Evolutionary conservation across 2,329 filamentous ascomycete species (phyloP).

Genomic region (Didymosphaeria variabile): DNA sequence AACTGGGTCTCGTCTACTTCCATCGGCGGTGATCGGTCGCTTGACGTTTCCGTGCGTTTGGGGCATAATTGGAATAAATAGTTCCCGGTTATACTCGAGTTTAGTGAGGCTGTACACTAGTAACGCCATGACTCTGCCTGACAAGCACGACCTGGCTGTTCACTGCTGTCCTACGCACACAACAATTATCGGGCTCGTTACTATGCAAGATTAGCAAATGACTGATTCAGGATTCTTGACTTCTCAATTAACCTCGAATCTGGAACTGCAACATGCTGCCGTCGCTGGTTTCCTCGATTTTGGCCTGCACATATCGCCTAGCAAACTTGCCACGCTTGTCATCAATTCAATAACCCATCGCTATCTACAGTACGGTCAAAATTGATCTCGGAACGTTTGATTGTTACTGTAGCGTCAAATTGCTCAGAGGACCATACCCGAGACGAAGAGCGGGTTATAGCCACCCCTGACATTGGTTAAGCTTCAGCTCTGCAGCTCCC

Average conservation of each 20-base stretch:
- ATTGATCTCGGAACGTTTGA: background rate
- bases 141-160: constrained; percentile 4
- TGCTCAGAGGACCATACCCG: background rate
- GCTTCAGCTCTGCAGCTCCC: constrained; percentile 1
- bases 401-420: background rate
- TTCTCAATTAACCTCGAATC: background rate
- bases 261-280: background rate
- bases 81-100: background rate
- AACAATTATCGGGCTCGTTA: background rate
- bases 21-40: background rate
- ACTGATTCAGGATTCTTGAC: background rate
- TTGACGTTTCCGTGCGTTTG: background rate
- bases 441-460: background rate
- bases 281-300: background rate
- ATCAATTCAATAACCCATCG: background rate
- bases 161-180: background rate
- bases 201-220: background rate
- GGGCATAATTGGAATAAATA: background rate
- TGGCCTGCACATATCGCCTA: background rate
- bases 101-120: background rate
- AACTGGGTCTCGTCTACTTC: background rate
- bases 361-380: background rate
- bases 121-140: background rate
- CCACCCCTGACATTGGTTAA: background rate
- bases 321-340: background rate